Percentiles rank a stretch among this genome's conserved stretches.
Evolutionary conservation across 208 protist species (phyloP).

Genomic region (Crithidia acanthocephali): DNA sequence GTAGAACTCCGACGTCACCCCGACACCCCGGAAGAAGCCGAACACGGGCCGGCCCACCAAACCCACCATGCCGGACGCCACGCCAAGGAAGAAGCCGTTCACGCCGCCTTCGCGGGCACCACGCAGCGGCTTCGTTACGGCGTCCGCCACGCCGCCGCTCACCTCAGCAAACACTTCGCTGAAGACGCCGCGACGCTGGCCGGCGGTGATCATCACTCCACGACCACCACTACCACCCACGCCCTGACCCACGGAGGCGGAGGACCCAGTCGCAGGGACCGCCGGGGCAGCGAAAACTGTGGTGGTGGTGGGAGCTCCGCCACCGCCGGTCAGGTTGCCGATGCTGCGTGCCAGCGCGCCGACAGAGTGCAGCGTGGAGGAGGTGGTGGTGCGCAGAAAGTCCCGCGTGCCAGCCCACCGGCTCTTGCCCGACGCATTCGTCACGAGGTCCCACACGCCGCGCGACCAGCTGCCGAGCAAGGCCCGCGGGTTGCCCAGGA

Average conservation of each 20-base stretch:
- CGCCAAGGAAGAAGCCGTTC: constrained; percentile 55
- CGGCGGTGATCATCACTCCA: too few species aligned
- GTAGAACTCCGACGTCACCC: constrained; percentile 68
- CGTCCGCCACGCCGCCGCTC: constrained; percentile 43
- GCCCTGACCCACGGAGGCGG: too few species aligned
- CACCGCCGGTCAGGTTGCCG: constrained; percentile 39
- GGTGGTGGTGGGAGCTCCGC: background rate
- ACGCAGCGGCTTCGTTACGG: constrained; percentile 42
- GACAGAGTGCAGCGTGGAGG: constrained; percentile 79
- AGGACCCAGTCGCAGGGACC: too few species aligned
- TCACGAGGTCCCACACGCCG: constrained; percentile 63
- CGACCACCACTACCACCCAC: too few species aligned
- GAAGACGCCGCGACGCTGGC: constrained; percentile 33
- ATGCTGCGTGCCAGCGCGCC: constrained; percentile 64
- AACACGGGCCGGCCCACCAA: constrained; percentile 62
- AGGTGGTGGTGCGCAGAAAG: constrained; percentile 56
- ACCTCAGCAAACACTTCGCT: constrained; percentile 47
- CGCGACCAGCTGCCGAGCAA: constrained; percentile 59
- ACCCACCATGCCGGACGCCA: constrained; percentile 62
- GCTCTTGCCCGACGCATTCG: constrained; percentile 36
- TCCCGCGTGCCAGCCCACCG: constrained; percentile 50
- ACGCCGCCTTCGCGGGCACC: constrained; percentile 53
- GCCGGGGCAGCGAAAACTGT: too few species aligned
- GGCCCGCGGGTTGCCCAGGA: constrained; percentile 73
- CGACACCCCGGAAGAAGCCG: constrained; percentile 62